Percentiles rank a stretch among this genome's conserved stretches.
Evolutionary conservation across 2,329 filamentous ascomycete genomes (phyloP).

Genomic region (Nothophoma quercina): DNA sequence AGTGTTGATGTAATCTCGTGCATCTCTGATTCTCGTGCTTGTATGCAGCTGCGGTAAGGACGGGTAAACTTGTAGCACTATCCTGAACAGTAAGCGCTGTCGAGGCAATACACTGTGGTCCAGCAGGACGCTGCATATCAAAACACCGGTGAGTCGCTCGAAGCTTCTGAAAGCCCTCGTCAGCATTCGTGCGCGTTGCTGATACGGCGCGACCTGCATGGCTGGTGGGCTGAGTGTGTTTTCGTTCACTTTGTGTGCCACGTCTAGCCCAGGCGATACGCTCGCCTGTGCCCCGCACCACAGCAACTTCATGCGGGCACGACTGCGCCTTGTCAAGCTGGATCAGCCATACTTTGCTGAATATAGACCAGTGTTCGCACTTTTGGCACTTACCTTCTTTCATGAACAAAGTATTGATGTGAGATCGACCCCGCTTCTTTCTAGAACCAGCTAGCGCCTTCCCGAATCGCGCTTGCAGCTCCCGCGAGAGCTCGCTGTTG

Average conservation of each 20-base stretch:
- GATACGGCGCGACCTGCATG: conserved; percentile 15
- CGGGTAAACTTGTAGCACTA: background rate
- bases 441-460: conserved; percentile 2
- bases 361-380: background rate
- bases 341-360: background rate
- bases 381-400: background rate
- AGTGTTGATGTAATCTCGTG: too few relatives aligned
- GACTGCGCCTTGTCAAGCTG: conserved; percentile 11
- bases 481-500: conserved; percentile 4
- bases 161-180: conserved; percentile 12
- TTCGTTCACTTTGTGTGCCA: conserved; percentile 10
- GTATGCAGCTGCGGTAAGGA: too few relatives aligned
- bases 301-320: background rate
- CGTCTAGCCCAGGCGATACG: conserved; percentile 8
- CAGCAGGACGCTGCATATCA: background rate
- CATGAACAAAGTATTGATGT: background rate
- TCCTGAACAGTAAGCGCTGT: conserved; percentile 3
- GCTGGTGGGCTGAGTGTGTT: conserved; percentile 14
- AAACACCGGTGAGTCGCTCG: conserved; percentile 4
- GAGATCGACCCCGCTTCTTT: conserved; percentile 4
- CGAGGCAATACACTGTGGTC: conserved; percentile 1
- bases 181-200: conserved; percentile 15
- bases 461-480: background rate
- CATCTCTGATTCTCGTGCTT: background rate
- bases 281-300: conserved; percentile 16